Conservation (phyloP, 345 rosid genomes). For the Balakata baccata region DNA sequence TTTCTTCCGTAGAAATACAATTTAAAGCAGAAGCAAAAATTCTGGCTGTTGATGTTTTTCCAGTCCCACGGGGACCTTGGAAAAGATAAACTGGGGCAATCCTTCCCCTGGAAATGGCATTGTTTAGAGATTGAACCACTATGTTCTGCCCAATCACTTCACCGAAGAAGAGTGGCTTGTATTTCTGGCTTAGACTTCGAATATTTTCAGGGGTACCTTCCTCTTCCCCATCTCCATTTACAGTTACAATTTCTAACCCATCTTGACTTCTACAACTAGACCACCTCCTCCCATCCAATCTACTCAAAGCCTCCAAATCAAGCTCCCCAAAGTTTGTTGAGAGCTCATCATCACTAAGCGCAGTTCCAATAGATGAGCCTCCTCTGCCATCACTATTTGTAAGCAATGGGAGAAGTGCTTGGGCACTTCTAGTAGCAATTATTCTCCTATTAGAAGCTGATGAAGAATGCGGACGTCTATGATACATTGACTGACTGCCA, state of each 20-base stretch:
- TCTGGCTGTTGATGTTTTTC: constrained; percentile 84
- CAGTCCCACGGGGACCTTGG: constrained; percentile 96
- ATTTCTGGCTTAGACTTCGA: constrained; percentile 79
- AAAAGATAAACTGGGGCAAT: constrained; percentile 91
- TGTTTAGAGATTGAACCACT: constrained; percentile 78
- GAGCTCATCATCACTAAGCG: constrained; percentile 78
- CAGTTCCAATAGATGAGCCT: constrained; percentile 74
- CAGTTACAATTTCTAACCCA: constrained; percentile 58
- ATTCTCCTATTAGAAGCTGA: constrained; percentile 48
- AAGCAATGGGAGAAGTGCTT: constrained; percentile 79
- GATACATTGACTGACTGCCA: constrained; percentile 63
- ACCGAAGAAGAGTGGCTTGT: constrained; percentile 76
- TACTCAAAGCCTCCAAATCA: constrained; percentile 93
- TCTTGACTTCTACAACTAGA: constrained; percentile 91
- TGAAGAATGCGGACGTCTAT: constrained; percentile 44
- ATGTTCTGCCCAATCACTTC: constrained; percentile 88
- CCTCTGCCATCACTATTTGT: constrained; percentile 57
- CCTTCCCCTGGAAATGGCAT: constrained; percentile 68
- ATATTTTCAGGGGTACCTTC: constrained; percentile 58
- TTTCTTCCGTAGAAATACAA: constrained; percentile 61
- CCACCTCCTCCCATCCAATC: constrained; percentile 98
- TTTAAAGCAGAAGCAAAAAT: constrained; percentile 85
- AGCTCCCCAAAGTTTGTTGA: constrained; percentile 90
- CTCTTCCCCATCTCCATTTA: constrained; percentile 62
- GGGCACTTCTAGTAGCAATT: constrained; percentile 56